phyloP scores from a whole-genome alignment of 2,329 filamentous ascomycete species.

The Exophiala spinifera region DNA sequence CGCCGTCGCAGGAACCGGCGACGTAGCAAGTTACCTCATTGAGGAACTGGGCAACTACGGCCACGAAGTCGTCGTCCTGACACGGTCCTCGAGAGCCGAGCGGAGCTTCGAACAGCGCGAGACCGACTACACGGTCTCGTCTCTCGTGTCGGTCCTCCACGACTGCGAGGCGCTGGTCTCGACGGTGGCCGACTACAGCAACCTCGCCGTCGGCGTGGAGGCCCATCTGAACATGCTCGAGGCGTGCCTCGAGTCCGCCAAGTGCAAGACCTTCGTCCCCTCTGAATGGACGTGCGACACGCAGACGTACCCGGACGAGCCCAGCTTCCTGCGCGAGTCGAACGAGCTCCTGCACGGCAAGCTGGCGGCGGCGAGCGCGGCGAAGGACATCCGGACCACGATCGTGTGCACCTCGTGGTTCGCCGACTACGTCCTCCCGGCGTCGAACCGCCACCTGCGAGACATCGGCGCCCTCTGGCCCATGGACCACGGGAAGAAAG shows the following conservation, averaged over 20 bases:
- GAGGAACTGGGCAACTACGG: conserved; percentile 4
- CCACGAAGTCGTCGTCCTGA: conserved; percentile 13
- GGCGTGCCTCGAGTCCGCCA: too few relatives aligned
- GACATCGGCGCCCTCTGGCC: not conserved
- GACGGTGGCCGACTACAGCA: conserved; percentile 10
- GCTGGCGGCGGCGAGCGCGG: not conserved
- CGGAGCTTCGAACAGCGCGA: not conserved
- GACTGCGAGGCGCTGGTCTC: conserved; percentile 11
- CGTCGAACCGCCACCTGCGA: conserved; percentile 2
- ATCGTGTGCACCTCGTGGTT: conserved; percentile 15
- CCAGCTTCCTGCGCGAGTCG: conserved; percentile 1
- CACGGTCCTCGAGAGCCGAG: conserved; percentile 3
- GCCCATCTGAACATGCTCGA: too few relatives aligned
- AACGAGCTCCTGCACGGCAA: conserved; percentile 1
- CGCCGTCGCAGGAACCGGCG: conserved; percentile 15
- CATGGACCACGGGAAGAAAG: conserved; percentile 10
- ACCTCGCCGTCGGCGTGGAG: too few relatives aligned
- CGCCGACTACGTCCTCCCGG: conserved; percentile 12
- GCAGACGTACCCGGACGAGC: conserved; percentile 10
- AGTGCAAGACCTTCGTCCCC: too few relatives aligned
- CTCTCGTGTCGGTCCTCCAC: conserved; percentile 4
- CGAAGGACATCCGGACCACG: not conserved
- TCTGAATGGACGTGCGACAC: conserved; percentile 6
- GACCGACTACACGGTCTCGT: conserved; percentile 9
- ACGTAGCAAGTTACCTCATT: conserved; percentile 12